Base-by-base conservation (phyloP, 2,329 filamentous ascomycete species). In the Aspergillus unguis region DNA sequence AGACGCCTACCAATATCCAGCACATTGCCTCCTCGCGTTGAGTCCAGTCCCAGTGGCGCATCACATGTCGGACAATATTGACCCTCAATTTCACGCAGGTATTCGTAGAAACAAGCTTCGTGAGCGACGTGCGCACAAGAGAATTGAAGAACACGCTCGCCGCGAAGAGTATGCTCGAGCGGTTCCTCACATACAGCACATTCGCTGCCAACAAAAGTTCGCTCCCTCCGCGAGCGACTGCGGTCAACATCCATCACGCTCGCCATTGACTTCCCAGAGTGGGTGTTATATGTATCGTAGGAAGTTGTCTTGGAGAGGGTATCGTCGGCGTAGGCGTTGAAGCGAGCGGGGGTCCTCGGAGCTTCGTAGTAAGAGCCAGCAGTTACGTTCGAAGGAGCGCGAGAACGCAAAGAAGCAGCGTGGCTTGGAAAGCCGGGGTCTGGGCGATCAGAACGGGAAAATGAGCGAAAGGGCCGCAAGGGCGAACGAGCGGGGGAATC, bases 21-120 rank as follows among this genome's bases (percentile, higher is more conserved):
- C 49, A 96, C 87, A 77, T 96, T 96, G 59, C 92, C 92, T 54
- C 91, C 91, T 58, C 94, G 84, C 70, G 90, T 96, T 5, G 91
- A 94, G 73, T 99, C 94, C 40, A 99, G 78, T 57, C 92, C 90
- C 48, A 99, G 76, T 23, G 94, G 91, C 58, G 92, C 88, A 77
- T 96, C 88, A 73, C 94, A 99, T 59, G 89, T 88, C 28, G 94
- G 94, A 73, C 94, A 99, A 66, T 90, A 92, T 65, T 97, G 91
- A 48, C 89, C 89, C 62, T 97, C 92, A 54, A 92, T 88, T 67
- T 96, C 92, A 65, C 90, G 88, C 64, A 99, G 95, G 69, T 95
- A 96, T 73, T 99, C 94, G 75, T 97, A 97, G 70, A 99, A 97
- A 74, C 94, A 99, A 33, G 92, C 94, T 72, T 97, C 94, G 70